These are phyloP conservation scores for Ramichloridium luteum DNA, from an alignment of 2,329 filamentous ascomycete genomes.

Conservation along the genomic window DNA sequence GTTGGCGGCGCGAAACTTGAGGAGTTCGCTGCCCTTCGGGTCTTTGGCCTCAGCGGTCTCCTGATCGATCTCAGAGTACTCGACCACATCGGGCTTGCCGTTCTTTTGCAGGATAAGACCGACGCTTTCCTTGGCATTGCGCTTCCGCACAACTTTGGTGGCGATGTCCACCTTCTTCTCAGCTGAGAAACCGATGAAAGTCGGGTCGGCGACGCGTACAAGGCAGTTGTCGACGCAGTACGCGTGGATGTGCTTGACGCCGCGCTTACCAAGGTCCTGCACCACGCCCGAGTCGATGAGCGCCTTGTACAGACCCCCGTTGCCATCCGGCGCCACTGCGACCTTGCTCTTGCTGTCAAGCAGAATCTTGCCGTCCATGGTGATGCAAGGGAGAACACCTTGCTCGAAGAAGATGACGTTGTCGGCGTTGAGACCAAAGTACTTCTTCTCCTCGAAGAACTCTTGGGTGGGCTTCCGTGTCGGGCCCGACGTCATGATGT, in stretches of 20 bases:
- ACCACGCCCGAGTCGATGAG: conserved; percentile 69
- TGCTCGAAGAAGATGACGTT: conserved; percentile 94
- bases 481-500: conserved; percentile 97
- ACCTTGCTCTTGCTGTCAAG: conserved; percentile 82
- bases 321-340: conserved; percentile 91
- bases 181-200: conserved; percentile 88
- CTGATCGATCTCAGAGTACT: conserved; percentile 93
- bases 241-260: conserved; percentile 87
- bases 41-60: conserved; percentile 84
- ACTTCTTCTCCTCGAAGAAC: conserved; percentile 81
- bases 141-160: conserved; percentile 98
- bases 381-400: conserved; percentile 90
- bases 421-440: conserved; percentile 75
- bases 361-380: conserved; percentile 93
- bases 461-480: conserved; percentile 83
- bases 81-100: conserved; percentile 90
- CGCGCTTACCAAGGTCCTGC: conserved; percentile 75
- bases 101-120: conserved; percentile 92
- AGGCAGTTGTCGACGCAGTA: conserved; percentile 99
- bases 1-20: conserved; percentile 96
- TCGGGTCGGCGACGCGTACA: conserved; percentile 94
- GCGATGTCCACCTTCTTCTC: conserved; percentile 85
- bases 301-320: conserved; percentile 92
- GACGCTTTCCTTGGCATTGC: conserved; percentile 88
- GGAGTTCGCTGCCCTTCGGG: conserved; percentile 61